A percentile compares a stretch with the other conserved stretches of the same genome.
Evolutionary conservation across 148 eudicot genomes (phyloP).

Genomic region (Pouteria glomerata): DNA sequence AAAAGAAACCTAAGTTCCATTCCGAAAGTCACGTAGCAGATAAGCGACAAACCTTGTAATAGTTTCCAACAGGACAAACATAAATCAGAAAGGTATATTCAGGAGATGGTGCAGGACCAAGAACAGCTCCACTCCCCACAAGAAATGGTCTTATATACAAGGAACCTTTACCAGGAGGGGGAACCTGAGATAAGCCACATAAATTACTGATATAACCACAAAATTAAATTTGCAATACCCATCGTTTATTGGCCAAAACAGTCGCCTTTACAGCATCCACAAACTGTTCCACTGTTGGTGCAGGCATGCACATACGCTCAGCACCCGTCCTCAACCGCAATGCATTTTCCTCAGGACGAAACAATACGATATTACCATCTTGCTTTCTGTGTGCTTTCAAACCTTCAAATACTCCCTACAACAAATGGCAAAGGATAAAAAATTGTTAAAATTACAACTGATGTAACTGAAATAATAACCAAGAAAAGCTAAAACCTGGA

Average conservation of each 20-base stretch:
- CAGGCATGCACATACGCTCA: constrained; percentile 99
- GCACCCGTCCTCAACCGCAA: constrained; percentile 71
- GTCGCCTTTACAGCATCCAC: constrained; percentile 87
- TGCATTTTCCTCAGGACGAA: constrained; percentile 95
- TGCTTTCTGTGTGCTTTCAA: constrained; percentile 78
- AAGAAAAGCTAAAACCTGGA: no score
- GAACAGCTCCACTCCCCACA: constrained; percentile 94
- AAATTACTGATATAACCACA: neutral
- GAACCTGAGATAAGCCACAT: constrained; percentile 52
- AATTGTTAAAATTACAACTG: neutral
- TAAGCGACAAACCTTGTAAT: constrained; percentile 68
- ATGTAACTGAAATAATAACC: neutral
- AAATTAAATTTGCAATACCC: constrained; percentile 45
- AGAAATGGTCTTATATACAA: constrained; percentile 83
- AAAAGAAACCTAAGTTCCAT: neutral
- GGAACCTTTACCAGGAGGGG: constrained; percentile 92
- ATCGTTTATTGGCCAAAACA: constrained; percentile 83
- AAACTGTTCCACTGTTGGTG: constrained; percentile 89
- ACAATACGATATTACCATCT: constrained; percentile 75
- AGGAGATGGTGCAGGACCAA: constrained; percentile 94
- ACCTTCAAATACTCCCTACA: constrained; percentile 95
- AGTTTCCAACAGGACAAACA: constrained; percentile 93
- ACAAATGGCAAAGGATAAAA: neutral
- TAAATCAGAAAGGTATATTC: constrained; percentile 88
- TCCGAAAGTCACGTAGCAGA: constrained; percentile 1